Percentiles rank a stretch among this genome's conserved stretches.
Evolutionary conservation across 768 basidiomycete species (phyloP).

Genomic region (Boletus rubroflammeus): DNA sequence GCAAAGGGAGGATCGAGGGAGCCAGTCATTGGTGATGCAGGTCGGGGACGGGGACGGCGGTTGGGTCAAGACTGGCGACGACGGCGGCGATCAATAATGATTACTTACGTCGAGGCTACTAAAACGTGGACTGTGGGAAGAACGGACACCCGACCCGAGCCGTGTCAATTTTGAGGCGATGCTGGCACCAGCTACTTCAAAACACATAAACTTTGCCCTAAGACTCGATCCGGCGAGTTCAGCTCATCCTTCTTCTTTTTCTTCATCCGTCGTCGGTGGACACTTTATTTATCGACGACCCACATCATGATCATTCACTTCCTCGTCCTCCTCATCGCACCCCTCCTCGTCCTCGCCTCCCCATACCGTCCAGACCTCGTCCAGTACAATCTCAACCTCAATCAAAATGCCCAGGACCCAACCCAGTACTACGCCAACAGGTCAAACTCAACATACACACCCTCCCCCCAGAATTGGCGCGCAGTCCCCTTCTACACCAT

Average conservation of each 20-base stretch:
- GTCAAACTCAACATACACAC: conserved; percentile 63
- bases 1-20: conserved; percentile 63
- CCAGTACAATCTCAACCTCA: conserved; percentile 76
- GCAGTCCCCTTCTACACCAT: conserved; percentile 74
- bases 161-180: neutral
- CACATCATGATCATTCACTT: conserved; percentile 27
- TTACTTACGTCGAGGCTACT: too few relatives aligned
- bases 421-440: conserved; percentile 63
- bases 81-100: too few relatives aligned
- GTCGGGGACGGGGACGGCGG: too few relatives aligned
- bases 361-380: conserved; percentile 66
- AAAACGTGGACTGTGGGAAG: too few relatives aligned
- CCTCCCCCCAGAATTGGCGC: conserved; percentile 86
- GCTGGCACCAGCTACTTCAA: too few relatives aligned
- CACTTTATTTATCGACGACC: neutral
- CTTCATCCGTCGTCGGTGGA: neutral
- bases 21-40: neutral
- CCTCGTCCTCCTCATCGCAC: conserved; percentile 35
- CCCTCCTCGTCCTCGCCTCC: conserved; percentile 47
- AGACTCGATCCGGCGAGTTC: neutral
- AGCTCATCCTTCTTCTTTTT: neutral
- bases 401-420: conserved; percentile 64
- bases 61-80: too few relatives aligned
- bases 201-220: too few relatives aligned
- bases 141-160: too few relatives aligned